Evolutionary conservation across 2,329 filamentous ascomycete species (phyloP), one percentile per base, ranked within the genome.

Genomic region (Coniochaeta sp.): DNA sequence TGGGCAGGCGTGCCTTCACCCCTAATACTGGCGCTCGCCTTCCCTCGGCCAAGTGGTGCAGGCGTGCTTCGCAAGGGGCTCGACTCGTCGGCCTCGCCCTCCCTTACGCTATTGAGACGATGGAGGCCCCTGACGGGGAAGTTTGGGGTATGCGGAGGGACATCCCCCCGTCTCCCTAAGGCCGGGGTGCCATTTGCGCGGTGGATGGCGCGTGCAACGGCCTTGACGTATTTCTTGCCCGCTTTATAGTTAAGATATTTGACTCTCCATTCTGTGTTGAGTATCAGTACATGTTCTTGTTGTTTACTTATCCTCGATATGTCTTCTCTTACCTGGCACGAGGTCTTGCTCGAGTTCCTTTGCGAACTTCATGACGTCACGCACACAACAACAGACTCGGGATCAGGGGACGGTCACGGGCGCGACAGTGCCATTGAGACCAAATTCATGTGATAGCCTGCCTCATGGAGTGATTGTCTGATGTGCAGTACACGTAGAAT

Each of bases 211-310:
- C 86, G 81, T 22, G 78, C 71, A 50, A 96, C 85, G 52, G 83
- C 84, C 69, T 96, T 97, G 68, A 97, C 78, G 65, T 91, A 86
- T 72, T 96, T 96, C 73, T 97, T 97, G 55, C 91, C 92, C 52
- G 84, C 84, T 78, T 95, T 96, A 77, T 97, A 97, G 70, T 96
- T 83, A 60, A 97, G 79, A 68, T 96, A 97, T 69, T 96, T 95
- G 67, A 85, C 81, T 63, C 88, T 83, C 92, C 92, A 97, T 81
- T 97, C 82, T 85, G 59, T 9, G 10, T 18, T 2, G 47, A 22
- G n/a, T 49, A 18, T 22, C 30, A 49, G 26, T 13, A 46, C 18
- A 18, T 8, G 30, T 49, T 24, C 6, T n/a, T n/a, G n/a, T n/a
- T n/a, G n/a, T n/a, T n/a, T n/a, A n/a, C 38, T 9, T 24, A 12